Evolutionary conservation across 2,329 filamentous ascomycete genomes (phyloP), one percentile per base, ranked within the genome.

Genomic region (Colletotrichum sp.): DNA sequence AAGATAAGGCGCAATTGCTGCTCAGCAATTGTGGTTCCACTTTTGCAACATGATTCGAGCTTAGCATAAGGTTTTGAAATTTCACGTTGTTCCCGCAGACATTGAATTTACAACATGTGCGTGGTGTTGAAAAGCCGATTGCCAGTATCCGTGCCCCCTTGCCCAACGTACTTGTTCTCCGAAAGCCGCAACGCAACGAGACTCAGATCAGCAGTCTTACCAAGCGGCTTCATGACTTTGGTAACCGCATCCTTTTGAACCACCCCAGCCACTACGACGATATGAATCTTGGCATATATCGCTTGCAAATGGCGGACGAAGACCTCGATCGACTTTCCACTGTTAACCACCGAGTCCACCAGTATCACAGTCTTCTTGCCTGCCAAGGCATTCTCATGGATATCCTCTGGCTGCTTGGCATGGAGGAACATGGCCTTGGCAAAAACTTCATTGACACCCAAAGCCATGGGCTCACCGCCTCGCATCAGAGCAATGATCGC

Each of bases 331-430:
- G 88, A 87, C 67, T 86, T 86, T 6, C 92, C 90, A 34, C 79
- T 91, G 77, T 93, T 92, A n/a, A 93, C 82, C 2, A 93, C 90
- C 1, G 89, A 91, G 79, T 93, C 92, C 2, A 93, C 90, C 5
- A 93, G 80, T 2, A 93, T 78, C 1, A 92, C 79, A 1, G 83
- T 88, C 16, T 73, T 65, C 60, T 83, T 80, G 3, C 79, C 82
- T 2, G 82, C 9, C 1, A 93, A 13, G 78, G 91, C 87, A 2
- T 86, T 55, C 0, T 34, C 3, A 60, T 82, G 82, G 55, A 93
- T 78, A 44, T 92, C 87, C 0, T 80, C 69, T 0, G 86, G 81
- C 5, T 65, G 7, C 2, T 78, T 80, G 4, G 85, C 85, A 69
- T 92, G 90, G 1, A 91, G 64, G 69, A 92, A 91, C 80, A 84